phyloP scores from a whole-genome alignment of 2,329 filamentous ascomycete genomes.

The Blastomyces gilchristii region DNA sequence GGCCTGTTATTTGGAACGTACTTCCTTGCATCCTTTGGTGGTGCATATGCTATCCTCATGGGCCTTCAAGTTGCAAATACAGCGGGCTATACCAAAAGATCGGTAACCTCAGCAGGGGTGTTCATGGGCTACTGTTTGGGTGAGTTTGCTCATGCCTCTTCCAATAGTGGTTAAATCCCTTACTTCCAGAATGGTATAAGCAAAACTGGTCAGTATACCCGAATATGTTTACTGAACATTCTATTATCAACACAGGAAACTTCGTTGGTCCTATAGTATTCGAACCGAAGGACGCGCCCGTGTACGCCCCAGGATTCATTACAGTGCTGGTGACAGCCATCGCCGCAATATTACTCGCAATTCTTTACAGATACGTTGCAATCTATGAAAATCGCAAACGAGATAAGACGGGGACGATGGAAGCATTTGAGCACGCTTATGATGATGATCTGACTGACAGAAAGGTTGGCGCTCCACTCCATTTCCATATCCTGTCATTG shows the following conservation, averaged over 20 bases:
- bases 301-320: conserved; percentile 33
- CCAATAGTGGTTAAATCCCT: background rate
- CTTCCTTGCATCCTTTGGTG: conserved; percentile 39
- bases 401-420: conserved; percentile 35
- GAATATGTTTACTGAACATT: background rate
- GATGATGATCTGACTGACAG: conserved; percentile 44
- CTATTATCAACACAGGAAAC: conserved; percentile 23
- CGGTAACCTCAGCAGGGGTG: conserved; percentile 40
- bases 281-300: conserved; percentile 32
- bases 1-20: conserved; percentile 41
- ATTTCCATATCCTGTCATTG: background rate
- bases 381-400: conserved; percentile 36
- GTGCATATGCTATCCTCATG: conserved; percentile 43
- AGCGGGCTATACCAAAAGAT: conserved; percentile 44
- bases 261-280: conserved; percentile 39
- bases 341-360: conserved; percentile 24
- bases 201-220: background rate
- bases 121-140: conserved; percentile 45
- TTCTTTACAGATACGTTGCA: conserved; percentile 27
- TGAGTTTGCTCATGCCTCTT: conserved; percentile 14
- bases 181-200: background rate
- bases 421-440: conserved; percentile 44
- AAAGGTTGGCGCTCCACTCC: conserved; percentile 16
- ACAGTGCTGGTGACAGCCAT: conserved; percentile 30
- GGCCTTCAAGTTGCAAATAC: conserved; percentile 43